phyloP scores from a whole-genome alignment of 768 basidiomycete species.

The Leucosporidium scottii region DNA sequence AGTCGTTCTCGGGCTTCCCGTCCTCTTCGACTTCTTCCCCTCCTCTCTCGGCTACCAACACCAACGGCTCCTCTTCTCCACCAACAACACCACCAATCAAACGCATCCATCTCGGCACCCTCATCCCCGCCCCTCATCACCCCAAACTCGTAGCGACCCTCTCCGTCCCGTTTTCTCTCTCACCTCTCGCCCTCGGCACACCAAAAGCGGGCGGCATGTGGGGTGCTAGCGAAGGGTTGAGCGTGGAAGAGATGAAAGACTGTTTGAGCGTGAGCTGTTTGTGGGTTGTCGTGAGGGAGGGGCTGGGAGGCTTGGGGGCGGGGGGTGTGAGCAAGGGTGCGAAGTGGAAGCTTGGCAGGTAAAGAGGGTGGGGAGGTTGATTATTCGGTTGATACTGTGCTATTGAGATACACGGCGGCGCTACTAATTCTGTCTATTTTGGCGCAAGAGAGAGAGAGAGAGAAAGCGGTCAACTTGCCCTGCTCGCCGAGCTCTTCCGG shows the following conservation, averaged over 20 bases:
- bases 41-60: too few relatives aligned
- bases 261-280: slow-evolving; percentile 76
- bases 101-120: slow-evolving; percentile 64
- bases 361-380: slow-evolving; percentile 34
- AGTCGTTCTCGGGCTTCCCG: slow-evolving; percentile 52
- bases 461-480: too few relatives aligned
- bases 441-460: too few relatives aligned
- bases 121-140: slow-evolving; percentile 89
- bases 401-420: too few relatives aligned
- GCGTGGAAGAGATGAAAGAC: slow-evolving; percentile 90
- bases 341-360: slow-evolving; percentile 41
- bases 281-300: slow-evolving; percentile 86
- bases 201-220: slow-evolving; percentile 14
- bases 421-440: too few relatives aligned
- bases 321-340: slow-evolving; percentile 69
- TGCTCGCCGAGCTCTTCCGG: too few relatives aligned
- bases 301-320: slow-evolving; percentile 80
- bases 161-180: slow-evolving; percentile 81
- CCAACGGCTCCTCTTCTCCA: too few relatives aligned
- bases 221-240: slow-evolving; percentile 45
- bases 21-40: too few relatives aligned
- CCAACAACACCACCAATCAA: not conserved
- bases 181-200: slow-evolving; percentile 61
- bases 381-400: not conserved
- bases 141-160: slow-evolving; percentile 88